Evolutionary conservation across 2,329 filamentous ascomycete species (phyloP).

Genomic region (Graphilbum fragrans): DNA sequence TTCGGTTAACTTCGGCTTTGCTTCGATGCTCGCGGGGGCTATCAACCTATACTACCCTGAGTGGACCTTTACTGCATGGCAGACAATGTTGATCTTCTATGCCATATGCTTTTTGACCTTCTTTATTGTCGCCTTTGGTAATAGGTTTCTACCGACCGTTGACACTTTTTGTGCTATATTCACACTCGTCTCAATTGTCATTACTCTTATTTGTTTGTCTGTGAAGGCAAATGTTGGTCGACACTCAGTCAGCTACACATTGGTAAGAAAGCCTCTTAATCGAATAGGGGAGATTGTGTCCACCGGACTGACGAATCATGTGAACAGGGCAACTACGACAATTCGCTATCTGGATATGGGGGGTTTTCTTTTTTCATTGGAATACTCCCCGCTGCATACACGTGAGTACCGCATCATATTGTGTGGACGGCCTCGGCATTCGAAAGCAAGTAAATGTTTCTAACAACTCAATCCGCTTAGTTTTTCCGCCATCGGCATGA

Average conservation of each 20-base stretch:
- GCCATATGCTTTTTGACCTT: constrained; percentile 6
- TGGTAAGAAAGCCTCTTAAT: too few species aligned
- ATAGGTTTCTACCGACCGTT: constrained; percentile 26
- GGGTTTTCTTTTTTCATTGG: constrained; percentile 9
- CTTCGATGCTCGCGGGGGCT: constrained; percentile 46
- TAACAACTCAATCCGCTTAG: not conserved
- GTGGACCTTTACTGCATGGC: constrained; percentile 2
- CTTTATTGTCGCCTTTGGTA: constrained; percentile 22
- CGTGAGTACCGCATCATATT: not conserved
- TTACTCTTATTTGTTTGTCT: constrained; percentile 37
- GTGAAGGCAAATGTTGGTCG: constrained; percentile 18
- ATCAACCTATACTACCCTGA: constrained; percentile 41
- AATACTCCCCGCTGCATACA: constrained; percentile 5
- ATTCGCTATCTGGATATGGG: constrained; percentile 28
- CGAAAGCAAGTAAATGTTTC: not conserved
- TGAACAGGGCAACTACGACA: constrained; percentile 3
- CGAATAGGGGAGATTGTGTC: too few species aligned
- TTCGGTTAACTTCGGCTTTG: constrained; percentile 73
- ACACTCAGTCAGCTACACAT: not conserved
- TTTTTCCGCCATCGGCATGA: constrained; percentile 7
- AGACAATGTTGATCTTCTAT: constrained; percentile 7
- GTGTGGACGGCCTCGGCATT: not conserved
- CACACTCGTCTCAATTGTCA: constrained; percentile 32
- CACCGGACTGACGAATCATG: not conserved
- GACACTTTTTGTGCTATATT: constrained; percentile 33